Evolutionary conservation across 208 protist species (phyloP).

Genomic region (Wallacemonas sp.): DNA sequence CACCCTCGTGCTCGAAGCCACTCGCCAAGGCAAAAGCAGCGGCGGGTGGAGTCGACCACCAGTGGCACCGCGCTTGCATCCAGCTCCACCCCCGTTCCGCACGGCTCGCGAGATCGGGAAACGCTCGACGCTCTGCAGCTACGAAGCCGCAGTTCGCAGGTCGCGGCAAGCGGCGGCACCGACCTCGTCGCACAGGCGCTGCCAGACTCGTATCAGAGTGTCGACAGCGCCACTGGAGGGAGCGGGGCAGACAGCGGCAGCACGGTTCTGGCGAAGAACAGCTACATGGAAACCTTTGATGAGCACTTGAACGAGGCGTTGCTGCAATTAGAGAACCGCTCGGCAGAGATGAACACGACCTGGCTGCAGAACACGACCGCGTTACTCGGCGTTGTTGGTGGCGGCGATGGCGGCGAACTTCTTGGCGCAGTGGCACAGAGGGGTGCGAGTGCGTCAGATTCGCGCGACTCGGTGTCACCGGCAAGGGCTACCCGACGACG

Average conservation of each 20-base stretch:
- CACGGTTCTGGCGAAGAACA: conserved; percentile 13
- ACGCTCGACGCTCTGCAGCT: conserved; percentile 1
- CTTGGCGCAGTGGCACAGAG: neutral
- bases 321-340: conserved; percentile 40
- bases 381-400: neutral
- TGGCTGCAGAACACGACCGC: neutral
- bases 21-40: neutral
- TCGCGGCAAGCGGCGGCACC: neutral
- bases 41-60: neutral
- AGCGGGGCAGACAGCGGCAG: neutral
- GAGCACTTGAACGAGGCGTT: conserved; percentile 58
- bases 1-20: too few relatives aligned
- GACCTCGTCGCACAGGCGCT: neutral
- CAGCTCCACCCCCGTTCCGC: neutral
- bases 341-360: conserved; percentile 4
- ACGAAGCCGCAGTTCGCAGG: conserved; percentile 1
- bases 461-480: neutral
- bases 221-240: neutral
- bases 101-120: neutral
- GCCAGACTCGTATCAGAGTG: neutral
- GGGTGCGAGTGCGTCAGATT: too few relatives aligned
- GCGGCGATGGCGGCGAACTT: neutral
- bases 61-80: neutral
- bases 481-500: neutral
- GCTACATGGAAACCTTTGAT: conserved; percentile 63